Percentiles rank a stretch among this genome's conserved stretches.
phyloP scores from a whole-genome alignment of 2,329 filamentous ascomycete genomes.

The Atkinsonella texensis region DNA sequence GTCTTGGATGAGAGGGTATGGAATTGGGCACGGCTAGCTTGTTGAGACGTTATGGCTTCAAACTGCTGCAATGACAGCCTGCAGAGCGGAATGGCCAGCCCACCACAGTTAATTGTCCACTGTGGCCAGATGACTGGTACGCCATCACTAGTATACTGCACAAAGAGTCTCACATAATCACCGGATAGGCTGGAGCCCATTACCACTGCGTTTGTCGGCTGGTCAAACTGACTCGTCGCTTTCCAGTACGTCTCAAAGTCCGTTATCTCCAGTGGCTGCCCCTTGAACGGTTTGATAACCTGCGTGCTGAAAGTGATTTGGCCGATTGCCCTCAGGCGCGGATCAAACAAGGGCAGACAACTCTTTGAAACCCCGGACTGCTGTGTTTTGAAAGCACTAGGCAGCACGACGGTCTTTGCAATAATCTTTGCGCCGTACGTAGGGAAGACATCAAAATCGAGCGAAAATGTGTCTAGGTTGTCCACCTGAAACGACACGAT shows the following conservation, averaged over 20 bases:
- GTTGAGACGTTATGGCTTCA: conserved; percentile 34
- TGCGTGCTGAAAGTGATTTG: conserved; percentile 91
- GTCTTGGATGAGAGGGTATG: conserved; percentile 31
- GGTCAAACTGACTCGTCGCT: conserved; percentile 84
- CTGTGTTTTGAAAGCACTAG: conserved; percentile 69
- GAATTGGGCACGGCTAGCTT: conserved; percentile 31
- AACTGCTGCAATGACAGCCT: conserved; percentile 68
- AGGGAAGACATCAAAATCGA: conserved; percentile 96
- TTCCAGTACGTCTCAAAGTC: conserved; percentile 99
- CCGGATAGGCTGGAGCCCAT: conserved; percentile 92
- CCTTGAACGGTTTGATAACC: conserved; percentile 91
- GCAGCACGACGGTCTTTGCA: conserved; percentile 84
- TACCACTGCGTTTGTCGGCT: conserved; percentile 68
- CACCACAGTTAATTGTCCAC: conserved; percentile 67
- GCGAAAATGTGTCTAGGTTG: conserved; percentile 79
- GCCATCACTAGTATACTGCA: conserved; percentile 82
- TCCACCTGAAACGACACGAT: conserved; percentile 94
- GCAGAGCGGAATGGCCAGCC: conserved; percentile 70
- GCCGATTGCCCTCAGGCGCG: conserved; percentile 79
- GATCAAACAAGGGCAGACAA: conserved; percentile 84
- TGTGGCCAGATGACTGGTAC: conserved; percentile 77
- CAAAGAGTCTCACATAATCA: conserved; percentile 85
- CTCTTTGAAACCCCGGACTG: conserved; percentile 60
- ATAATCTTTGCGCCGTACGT: conserved; percentile 97
- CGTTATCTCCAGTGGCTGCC: conserved; percentile 87